Conservation (phyloP, 495 filamentous ascomycete genomes). For the Neurospora sp. region DNA sequence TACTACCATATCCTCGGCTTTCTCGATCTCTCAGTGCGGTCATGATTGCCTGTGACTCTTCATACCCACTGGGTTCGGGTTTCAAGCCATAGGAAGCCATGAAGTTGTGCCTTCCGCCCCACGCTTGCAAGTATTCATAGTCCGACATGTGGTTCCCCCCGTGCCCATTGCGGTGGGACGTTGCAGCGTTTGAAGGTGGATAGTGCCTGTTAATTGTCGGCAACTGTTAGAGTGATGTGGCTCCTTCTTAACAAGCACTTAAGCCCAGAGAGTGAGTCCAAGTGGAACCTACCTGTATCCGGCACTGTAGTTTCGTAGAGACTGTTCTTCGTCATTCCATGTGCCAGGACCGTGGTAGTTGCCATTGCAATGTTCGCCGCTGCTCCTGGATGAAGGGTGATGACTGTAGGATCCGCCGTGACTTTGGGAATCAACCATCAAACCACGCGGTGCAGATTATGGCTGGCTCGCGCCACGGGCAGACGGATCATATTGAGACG, state of each 20-base stretch:
- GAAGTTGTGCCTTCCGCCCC: not conserved
- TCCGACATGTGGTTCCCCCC: not conserved
- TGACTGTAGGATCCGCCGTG: not conserved
- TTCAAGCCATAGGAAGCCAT: not conserved
- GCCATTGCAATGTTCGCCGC: not conserved
- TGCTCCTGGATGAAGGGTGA: not conserved
- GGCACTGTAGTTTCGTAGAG: not conserved
- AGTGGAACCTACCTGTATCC: not conserved
- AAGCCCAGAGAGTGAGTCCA: not conserved
- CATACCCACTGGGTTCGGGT: not conserved
- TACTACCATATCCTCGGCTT: not conserved
- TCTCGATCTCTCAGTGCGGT: not conserved
- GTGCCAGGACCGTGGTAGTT: not conserved
- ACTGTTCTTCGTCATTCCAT: not conserved
- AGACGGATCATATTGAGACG: not conserved
- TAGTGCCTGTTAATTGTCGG: not conserved
- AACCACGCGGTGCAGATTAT: not conserved
- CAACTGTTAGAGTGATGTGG: not conserved
- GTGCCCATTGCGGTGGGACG: not conserved
- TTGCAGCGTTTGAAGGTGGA: not conserved
- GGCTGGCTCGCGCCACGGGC: not conserved
- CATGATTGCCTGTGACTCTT: not conserved
- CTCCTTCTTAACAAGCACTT: not conserved
- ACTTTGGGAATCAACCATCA: not conserved
- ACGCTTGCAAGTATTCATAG: not conserved